Base-by-base conservation (phyloP, 2,329 filamentous ascomycete genomes). In the Monosporascus cannonballus region DNA sequence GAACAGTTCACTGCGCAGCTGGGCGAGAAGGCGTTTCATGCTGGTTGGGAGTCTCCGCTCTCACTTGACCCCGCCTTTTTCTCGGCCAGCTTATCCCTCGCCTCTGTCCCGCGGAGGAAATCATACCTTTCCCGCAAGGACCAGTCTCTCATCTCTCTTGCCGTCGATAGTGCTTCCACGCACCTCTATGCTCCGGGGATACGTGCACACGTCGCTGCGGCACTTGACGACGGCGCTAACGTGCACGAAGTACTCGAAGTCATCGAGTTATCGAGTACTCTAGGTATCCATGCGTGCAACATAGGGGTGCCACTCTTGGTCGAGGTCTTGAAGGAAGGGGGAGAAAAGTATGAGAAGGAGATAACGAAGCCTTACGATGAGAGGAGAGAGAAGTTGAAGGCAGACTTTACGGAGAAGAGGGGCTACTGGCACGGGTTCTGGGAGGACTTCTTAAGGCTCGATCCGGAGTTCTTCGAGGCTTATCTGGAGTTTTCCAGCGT, bases 241-340 rank as follows among this genome's bases (percentile, higher is more conserved):
- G 59, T 63, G 11, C 61, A 63, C 3, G 74, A 77, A 57, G 67
- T 77, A n/a, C 62, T 77, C 36, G 75, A 77, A 57, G 69, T 72
- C 1, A 66, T 77, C 3, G 73, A 73, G 53, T 55, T 77, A 18
- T 71, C 71, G 1, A 67, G 64, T 49, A 74, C 72, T 1, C 58
- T 77, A 6, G 74, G 75, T 0, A 76, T 77, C 11, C 74, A 77
- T 53, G 72, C 74, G 1, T 73, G 70, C 53, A 76, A 73, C 45
- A 71, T 76, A 17, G 75, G 74, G 0, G 71, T 76, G 0, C 74
- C 74, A 0, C 57, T 77, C 4, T 62, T 78, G 0, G 68, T 73
- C 6, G 73, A 78, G 51, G 73, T 77, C 0, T 61, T 77, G 51
- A 68, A 69, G 50, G 76, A 77, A 51, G 69, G 70, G 48, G 71